A percentile compares a stretch with the other conserved stretches of the same genome.
These are phyloP conservation scores for Tulasnella calospora DNA, from an alignment of 768 basidiomycete species.

Conservation along the genomic window DNA sequence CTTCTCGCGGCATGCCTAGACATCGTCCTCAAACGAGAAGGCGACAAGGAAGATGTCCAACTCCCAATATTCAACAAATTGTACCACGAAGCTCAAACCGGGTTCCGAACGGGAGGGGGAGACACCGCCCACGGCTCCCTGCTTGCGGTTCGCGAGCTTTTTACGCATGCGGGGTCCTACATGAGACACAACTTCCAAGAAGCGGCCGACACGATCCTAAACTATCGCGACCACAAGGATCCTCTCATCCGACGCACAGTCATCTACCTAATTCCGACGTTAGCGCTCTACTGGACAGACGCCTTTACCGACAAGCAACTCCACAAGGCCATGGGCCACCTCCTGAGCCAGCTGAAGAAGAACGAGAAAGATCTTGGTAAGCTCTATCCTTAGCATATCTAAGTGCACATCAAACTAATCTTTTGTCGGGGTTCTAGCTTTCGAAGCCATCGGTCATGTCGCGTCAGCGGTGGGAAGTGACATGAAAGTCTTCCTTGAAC, in stretches of 20 bases:
- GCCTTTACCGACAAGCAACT: slow-evolving; percentile 88
- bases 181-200: slow-evolving; percentile 83
- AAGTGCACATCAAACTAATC: slow-evolving; percentile 24
- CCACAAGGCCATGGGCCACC: slow-evolving; percentile 89
- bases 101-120: slow-evolving; percentile 71
- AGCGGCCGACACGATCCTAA: slow-evolving; percentile 83
- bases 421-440: slow-evolving; percentile 49
- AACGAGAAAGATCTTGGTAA: slow-evolving; percentile 84
- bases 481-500: slow-evolving; percentile 93
- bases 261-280: slow-evolving; percentile 89
- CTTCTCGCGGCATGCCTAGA: slow-evolving; percentile 89
- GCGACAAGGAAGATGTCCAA: slow-evolving; percentile 50
- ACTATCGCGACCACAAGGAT: slow-evolving; percentile 84
- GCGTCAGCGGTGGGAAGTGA: slow-evolving; percentile 87
- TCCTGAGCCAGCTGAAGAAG: slow-evolving; percentile 82
- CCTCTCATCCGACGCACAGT: slow-evolving; percentile 87
- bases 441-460: slow-evolving; percentile 93
- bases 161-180: slow-evolving; percentile 92
- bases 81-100: slow-evolving; percentile 77
- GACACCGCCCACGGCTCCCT: slow-evolving; percentile 92
- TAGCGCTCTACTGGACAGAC: slow-evolving; percentile 90
- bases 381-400: slow-evolving; percentile 30
- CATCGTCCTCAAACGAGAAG: slow-evolving; percentile 70
- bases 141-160: slow-evolving; percentile 82
- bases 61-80: slow-evolving; percentile 67